These are phyloP conservation scores for Pseudogymnoascus sp. DNA, from an alignment of 2,329 filamentous ascomycete species.

Conservation along the genomic window DNA sequence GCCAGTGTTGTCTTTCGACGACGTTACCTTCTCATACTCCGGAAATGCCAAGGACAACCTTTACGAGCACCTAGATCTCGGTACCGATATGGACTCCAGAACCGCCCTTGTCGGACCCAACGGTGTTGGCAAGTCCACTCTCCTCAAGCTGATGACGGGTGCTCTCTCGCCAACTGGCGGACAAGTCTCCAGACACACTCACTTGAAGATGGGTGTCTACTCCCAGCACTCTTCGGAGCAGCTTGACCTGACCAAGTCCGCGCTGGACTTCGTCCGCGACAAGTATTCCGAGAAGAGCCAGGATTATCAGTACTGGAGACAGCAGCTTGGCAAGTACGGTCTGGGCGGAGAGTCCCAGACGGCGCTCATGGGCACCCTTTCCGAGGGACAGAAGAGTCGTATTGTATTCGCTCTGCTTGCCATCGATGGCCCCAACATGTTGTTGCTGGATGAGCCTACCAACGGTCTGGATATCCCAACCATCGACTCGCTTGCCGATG, in stretches of 20 bases:
- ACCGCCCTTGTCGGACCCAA: constrained; percentile 96
- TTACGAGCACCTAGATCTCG: constrained; percentile 93
- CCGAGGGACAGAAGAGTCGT: constrained; percentile 94
- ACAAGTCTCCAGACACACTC: constrained; percentile 82
- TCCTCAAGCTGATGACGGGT: constrained; percentile 93
- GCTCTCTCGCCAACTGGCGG: constrained; percentile 81
- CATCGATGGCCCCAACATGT: constrained; percentile 95
- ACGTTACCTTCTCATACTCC: constrained; percentile 97
- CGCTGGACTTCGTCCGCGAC: constrained; percentile 94
- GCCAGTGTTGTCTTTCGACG: constrained; percentile 89
- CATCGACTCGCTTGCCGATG: constrained; percentile 93
- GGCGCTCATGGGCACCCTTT: constrained; percentile 93
- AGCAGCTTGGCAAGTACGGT: constrained; percentile 92
- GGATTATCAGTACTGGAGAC: constrained; percentile 99
- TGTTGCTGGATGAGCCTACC: constrained; percentile 95
- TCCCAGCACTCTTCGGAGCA: constrained; percentile 98
- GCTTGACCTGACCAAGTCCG: constrained; percentile 95
- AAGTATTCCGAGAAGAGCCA: constrained; percentile 85
- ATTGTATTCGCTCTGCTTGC: constrained; percentile 90
- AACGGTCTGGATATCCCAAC: constrained; percentile 99
- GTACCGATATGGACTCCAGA: constrained; percentile 99
- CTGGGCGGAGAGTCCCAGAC: constrained; percentile 91
- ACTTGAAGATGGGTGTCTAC: constrained; percentile 97
- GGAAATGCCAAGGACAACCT: constrained; percentile 83
- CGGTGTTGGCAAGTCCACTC: constrained; percentile 97